Evolutionary conservation across 164 flowering plant genomes (phyloP), one percentile per base, ranked within the genome.

Genomic region (Kalanchoe fedtschenkoi): DNA sequence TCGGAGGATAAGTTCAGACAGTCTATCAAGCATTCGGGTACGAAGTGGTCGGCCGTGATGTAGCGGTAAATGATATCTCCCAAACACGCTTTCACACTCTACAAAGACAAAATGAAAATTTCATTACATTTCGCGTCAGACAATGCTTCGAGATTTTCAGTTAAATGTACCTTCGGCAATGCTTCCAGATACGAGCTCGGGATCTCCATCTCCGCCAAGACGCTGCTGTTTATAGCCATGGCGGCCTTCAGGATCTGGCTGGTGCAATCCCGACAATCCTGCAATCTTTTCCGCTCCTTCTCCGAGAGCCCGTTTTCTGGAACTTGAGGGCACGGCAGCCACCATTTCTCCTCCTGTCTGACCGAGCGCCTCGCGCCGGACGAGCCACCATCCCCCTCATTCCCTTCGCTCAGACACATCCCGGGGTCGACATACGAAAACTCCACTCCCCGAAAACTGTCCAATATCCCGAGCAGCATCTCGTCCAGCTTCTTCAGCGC

Each of bases 351-450:
- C 51, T 82, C 82, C 65, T 78, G 85, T 10, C 79, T n/a, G n/a
- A 75, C 62, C 76, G 80, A 53, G 76, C 69, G 32, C 69, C 61
- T 43, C 59, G n/a, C 68, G 5, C 76, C 65, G 65, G 75, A 77
- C 57, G 84, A 73, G 61, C n/a, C n/a, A n/a, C n/a, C n/a, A n/a
- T n/a, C n/a, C n/a, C n/a, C n/a, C n/a, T n/a, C n/a, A n/a, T n/a
- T n/a, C n/a, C n/a, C n/a, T n/a, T n/a, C n/a, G n/a, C n/a, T 78
- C 29, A 55, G 84, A 73, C 21, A 81, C 85, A 64, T 82, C 80
- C 90, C 90, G 69, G 83, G 85, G 56, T 85, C 90, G n/a, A 85
- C 81, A 68, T 83, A 85, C 90, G 87, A 82, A 71, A 85, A 85
- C 66, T 85, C 90, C n/a, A n/a, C n/a, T n/a, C n/a, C 70, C 5